phyloP scores from a whole-genome alignment of 441 rosid genomes.

The Croton setiger region DNA sequence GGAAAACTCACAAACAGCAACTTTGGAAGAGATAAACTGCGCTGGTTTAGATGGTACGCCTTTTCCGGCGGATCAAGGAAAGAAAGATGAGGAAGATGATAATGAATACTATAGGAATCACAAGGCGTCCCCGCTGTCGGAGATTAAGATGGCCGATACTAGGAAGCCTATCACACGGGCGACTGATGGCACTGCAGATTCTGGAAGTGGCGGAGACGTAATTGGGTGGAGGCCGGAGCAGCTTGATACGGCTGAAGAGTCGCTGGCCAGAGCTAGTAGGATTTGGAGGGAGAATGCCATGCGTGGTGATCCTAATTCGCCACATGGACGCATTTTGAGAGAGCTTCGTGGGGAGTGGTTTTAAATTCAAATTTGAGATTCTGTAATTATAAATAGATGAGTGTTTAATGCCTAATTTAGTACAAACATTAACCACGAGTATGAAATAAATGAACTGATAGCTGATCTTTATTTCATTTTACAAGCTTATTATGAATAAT shows the following conservation, averaged over 20 bases:
- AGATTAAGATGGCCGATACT: slow-evolving; percentile 59
- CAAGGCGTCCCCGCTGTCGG: slow-evolving; percentile 72
- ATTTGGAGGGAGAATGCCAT: slow-evolving; percentile 57
- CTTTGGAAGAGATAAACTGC: slow-evolving; percentile 31
- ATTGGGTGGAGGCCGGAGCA: slow-evolving; percentile 72
- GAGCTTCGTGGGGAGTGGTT: slow-evolving; percentile 75
- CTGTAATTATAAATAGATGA: no score
- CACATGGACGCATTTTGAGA: slow-evolving; percentile 63
- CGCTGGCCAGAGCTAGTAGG: slow-evolving; percentile 50
- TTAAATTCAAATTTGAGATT: slow-evolving; percentile 9
- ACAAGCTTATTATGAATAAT: no score
- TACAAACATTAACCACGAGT: no score
- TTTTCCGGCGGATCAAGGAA: slow-evolving; percentile 29
- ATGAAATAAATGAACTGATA: no score
- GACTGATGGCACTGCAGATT: slow-evolving; percentile 46
- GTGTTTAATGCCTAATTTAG: no score
- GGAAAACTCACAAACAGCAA: slow-evolving; percentile 13
- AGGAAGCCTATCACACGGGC: slow-evolving; percentile 74
- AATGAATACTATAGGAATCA: slow-evolving; percentile 44
- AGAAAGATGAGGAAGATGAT: slow-evolving; percentile 21
- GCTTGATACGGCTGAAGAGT: slow-evolving; percentile 78
- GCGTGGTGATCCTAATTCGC: slow-evolving; percentile 74
- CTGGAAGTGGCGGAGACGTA: slow-evolving; percentile 25
- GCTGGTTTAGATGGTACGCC: slow-evolving; percentile 59
- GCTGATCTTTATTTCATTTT: no score